Percentiles rank a stretch among this genome's conserved stretches.
These are phyloP conservation scores for Hemileccinum impolitum DNA, from an alignment of 768 basidiomycete genomes.

Conservation along the genomic window DNA sequence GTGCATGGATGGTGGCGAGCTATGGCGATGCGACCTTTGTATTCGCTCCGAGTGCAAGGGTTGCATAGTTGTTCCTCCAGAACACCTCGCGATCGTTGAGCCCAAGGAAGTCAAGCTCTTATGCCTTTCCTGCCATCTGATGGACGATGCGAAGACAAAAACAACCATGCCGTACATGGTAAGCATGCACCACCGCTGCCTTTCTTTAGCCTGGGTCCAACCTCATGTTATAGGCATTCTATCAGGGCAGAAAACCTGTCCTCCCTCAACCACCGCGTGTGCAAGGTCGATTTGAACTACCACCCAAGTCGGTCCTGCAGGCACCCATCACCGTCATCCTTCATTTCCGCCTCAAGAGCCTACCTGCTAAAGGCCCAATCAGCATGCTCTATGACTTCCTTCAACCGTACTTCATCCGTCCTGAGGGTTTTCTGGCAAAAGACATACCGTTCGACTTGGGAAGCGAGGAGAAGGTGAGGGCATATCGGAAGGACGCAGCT, in stretches of 20 bases:
- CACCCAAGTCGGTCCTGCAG: not conserved
- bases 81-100: not conserved
- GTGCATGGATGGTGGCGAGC: not conserved
- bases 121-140: not conserved
- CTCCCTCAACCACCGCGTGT: not conserved
- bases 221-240: no score
- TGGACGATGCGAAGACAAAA: not conserved
- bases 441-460: not conserved
- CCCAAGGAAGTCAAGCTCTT: not conserved
- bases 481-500: not conserved
- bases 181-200: no score
- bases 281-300: not conserved
- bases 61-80: not conserved
- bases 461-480: not conserved
- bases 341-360: not conserved
- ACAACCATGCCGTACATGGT: not conserved
- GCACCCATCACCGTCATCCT: not conserved
- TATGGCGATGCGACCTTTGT: not conserved
- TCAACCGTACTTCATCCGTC: not conserved
- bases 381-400: not conserved
- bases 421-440: not conserved
- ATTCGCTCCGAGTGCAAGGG: not conserved
- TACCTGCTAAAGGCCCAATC: not conserved
- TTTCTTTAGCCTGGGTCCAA: no score
- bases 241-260: not conserved